Base-by-base conservation (phyloP, 2,329 filamentous ascomycete genomes). In the Westerdykella aurantiaca region DNA sequence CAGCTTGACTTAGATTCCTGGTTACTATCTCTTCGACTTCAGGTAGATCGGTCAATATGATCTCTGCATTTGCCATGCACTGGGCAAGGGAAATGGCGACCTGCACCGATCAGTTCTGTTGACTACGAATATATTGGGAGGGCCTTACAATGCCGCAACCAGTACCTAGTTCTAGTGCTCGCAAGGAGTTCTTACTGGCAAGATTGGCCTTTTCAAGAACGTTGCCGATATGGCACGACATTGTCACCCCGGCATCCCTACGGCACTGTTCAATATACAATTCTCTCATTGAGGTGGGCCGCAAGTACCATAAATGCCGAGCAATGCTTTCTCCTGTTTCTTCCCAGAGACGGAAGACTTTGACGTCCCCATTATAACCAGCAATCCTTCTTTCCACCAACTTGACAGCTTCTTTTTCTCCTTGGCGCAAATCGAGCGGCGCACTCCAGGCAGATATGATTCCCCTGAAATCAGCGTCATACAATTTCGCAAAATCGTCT, bases 281-380 rank as follows among this genome's bases (percentile, higher is more conserved):
- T 10, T 9, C 18, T 31, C 31, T 7, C 21, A 34, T 16, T 3
- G 29, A 41, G 16, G n/a, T 21, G 14, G 21, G 34, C 17, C 16
- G 33, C 35, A 43, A 66, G 59, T 71, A 83, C 83, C 83, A 87
- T 39, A 86, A 73, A 67, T 87, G 83, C 34, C 82, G 72, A 5
- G 83, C 83, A 56, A 87, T 86, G 59, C 81, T 85, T 56, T 87
- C 83, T 4, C 83, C 82, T 0, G 81, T 84, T 56, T 86, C 83
- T 60, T 87, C 83, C 71, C 78, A 82, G 37, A 86, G 76, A 29
- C 64, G 63, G 9, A 82, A 53, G 5, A 58, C 57, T 21, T 21
- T 21, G 18, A 21, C 18, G 5, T 67, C 54, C 17, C 67, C 63
- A 31, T 64, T 60, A 5, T 67, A 54, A 6, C 76, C 64, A 11